These are phyloP conservation scores for Colletotrichum spaethianum DNA, from an alignment of 2,329 filamentous ascomycete species.

Conservation along the genomic window DNA sequence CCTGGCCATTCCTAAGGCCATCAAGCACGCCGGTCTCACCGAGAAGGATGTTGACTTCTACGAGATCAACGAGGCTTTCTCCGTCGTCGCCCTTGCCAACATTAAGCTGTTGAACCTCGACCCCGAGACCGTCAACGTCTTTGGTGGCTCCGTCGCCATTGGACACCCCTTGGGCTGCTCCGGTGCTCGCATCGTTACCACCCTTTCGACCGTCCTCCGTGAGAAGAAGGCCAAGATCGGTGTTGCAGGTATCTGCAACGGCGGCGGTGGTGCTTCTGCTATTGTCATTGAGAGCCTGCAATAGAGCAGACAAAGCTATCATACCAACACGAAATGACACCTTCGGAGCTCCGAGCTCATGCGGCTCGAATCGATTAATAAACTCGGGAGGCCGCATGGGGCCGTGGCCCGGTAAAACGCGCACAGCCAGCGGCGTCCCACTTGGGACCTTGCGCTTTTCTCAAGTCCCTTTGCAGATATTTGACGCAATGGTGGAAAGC, in stretches of 20 bases:
- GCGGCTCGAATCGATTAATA: conserved; percentile 6
- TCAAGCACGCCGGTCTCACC: conserved; percentile 91
- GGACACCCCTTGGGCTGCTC: conserved; percentile 96
- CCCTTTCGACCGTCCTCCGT: conserved; percentile 87
- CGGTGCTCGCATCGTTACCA: conserved; percentile 93
- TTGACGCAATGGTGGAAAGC: conserved; percentile 1
- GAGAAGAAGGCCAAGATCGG: conserved; percentile 96
- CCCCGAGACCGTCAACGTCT: conserved; percentile 92
- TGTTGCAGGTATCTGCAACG: conserved; percentile 96
- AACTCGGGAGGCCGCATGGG: conserved; percentile 22
- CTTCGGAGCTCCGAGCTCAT: conserved; percentile 31
- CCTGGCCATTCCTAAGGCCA: conserved; percentile 95
- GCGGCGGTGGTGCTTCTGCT: conserved; percentile 94
- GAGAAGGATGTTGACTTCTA: conserved; percentile 88
- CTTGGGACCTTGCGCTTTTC: background rate
- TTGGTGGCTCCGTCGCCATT: conserved; percentile 94
- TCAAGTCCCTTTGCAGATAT: background rate
- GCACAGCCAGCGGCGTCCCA: conserved; percentile 6
- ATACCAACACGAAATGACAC: background rate
- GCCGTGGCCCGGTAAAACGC: conserved; percentile 2
- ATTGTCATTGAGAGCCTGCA: conserved; percentile 86
- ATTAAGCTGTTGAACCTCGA: conserved; percentile 88
- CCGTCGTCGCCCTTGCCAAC: conserved; percentile 95
- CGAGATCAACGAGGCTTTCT: conserved; percentile 99
- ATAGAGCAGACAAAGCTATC: conserved; percentile 50